Base-by-base conservation (phyloP, 2,329 filamentous ascomycete species). In the Penicillium frequentans region DNA sequence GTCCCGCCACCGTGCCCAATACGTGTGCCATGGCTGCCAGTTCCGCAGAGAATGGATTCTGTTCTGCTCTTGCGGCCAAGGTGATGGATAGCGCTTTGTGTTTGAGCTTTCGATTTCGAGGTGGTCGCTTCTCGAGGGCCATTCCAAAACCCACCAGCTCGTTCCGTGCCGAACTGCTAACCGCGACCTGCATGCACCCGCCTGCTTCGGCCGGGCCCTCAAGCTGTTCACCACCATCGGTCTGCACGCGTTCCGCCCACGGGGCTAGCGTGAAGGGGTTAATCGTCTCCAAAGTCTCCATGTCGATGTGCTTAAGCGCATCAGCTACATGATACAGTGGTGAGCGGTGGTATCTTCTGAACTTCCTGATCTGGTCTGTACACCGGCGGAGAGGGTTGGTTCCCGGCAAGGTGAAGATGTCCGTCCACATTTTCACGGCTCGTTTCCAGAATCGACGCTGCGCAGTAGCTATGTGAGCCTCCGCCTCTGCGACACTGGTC, bases 41-140 rank as follows among this genome's bases (percentile, higher is more conserved):
- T 59, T 67, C 63, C 42, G 51, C 52, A 16, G 63, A 65, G 53
- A 60, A 66, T 26, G 58, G 65, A 44, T 66, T 65, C 42, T 67
- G 61, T 55, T 67, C 62, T 58, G 51, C 47, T 62, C 63, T 64
- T 51, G 51, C 48, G n/a, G 58, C 54, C 21, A 67, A 49, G 49
- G 55, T 65, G 35, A 59, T 37, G 33, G 55, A 66, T 14, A 64
- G 60, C 50, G 55, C 56, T 45, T 63, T 66, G 13, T 63, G 49
- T 52, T 54, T 66, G 51, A 56, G 39, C 49, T 66, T 66, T 50
- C 52, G 56, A 56, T 66, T 60, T 2, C 52, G 52, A 47, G 62
- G 59, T 39, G 75, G 79, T 59, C 54, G 69, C 65, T 54, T 56
- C 62, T 52, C 66, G 68, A 50, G 69, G 58, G 49, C 70, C 65